Base-by-base conservation (phyloP, 163 green algal species). In the Chloromonas sp. region DNA sequence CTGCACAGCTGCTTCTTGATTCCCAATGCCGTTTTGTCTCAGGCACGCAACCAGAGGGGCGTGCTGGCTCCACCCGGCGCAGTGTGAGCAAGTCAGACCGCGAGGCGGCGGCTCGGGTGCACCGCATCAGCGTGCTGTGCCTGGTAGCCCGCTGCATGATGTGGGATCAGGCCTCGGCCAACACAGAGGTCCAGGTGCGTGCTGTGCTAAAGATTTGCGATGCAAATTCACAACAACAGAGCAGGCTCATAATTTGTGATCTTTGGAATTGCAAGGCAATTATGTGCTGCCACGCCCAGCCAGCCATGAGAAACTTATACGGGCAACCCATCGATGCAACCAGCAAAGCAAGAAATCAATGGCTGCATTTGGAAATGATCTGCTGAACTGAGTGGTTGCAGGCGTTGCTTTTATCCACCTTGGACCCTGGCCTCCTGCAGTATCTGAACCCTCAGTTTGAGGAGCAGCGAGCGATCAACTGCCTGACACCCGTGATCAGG, bases 391-490 rank as follows among this genome's bases (percentile, higher is more conserved):
- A 36, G 36, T 36, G 36, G 36, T 36, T n/a, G 1, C 80, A 89
- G 86, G 86, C 86, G 14, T 82, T 62, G 2, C 57, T 82, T 1
- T 74, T 89, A 15, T 89, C 86, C 11, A 58, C 84, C 79, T 60
- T 87, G 59, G 81, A 85, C 58, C 60, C 74, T n/a, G 57, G 13
- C 1, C 57, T 78, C 0, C 61, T 71, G 0, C n/a, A 81, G 3
- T 74, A 60, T 36, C 83, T 87, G 71, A 59, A 82, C 58, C 79
- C 60, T 1, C 13, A 60, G 0, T 58, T 84, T 14, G 86, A 87
- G 80, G 70, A 81, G 71, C 86, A 87, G 76, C 80, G 81, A 1
- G 80, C 81, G 78, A 85, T 89, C 81, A 86, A 89, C 83, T 85
- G 86, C 14, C 60, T 89, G 71, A 60, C 70, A 81, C 84, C 79